Evolutionary conservation across 2,329 filamentous ascomycete genomes (phyloP), one percentile per base, ranked within the genome.

Genomic region (Calonectria multiphialidica): DNA sequence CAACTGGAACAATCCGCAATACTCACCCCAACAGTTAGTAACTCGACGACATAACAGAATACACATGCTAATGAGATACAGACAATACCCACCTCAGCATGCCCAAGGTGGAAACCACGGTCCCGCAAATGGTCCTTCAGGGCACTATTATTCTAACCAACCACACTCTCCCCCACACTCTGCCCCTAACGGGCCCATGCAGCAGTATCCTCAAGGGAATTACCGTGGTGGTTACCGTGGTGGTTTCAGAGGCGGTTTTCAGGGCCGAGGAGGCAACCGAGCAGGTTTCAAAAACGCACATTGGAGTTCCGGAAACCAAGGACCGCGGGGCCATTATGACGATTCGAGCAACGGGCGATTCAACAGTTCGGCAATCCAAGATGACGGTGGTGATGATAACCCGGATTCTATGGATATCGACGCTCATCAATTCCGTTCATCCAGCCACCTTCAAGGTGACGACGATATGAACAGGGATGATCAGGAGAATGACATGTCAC

Each of bases 271-370:
- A 47, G 84, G 85, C 30, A 87, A 89, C 71, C 88, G 93, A 64
- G 91, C 91, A 42, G 92, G 84, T 90, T 93, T 86, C 88, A 92
- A 83, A 91, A 94, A 83, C 82, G 75, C 92, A 2, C 94, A 95
- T 55, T 96, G 94, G 93, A 93, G 90, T 68, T 88, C 91, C 7
- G 69, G 68, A 37, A 78, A 74, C 18, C 75, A 77, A 69, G 76
- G 74, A 3, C 72, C 78, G 21, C 75, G 78, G 62, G 74, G 76
- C 3, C 73, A 77, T 61, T 75, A 74, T 37, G 77, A 80, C 10
- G 78, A 80, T 28, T 25, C 70, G 33, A 72, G 61, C 37, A 74
- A 74, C 33, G 73, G 76, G 47, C 73, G 76, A 12, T 75, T 76
- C 33, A 75, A 70, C 44, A 75, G 65, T 35, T 50, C 69, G 40